Evolutionary conservation across 495 filamentous ascomycete genomes (phyloP), one percentile per base, ranked within the genome.

Genomic region (Elasticomyces elasticus): DNA sequence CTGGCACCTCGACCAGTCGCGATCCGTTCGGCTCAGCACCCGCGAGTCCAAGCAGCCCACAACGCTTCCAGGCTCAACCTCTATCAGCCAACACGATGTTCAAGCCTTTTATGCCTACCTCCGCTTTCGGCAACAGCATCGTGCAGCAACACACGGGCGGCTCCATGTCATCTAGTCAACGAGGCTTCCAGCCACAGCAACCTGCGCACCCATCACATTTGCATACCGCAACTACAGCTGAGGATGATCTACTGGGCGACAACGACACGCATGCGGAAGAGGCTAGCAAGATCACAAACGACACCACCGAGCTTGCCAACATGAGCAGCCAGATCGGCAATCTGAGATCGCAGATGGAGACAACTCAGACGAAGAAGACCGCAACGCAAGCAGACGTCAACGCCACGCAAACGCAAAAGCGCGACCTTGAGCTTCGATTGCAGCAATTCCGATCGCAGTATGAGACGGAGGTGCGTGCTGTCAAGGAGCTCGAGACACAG

Each of bases 231-330:
- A 24, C 56, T 13, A 41, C 25, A 2, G 77, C 77, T 17, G 76
- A 85, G 55, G 90, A 97, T 61, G 94, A 97, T 70, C 76, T 98
- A n/a, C 79, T 97, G 10, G 92, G 94, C 20, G 92, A 95, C 57
- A 85, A 84, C 52, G 92, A 97, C 54, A 38, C 52, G 3, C 52
- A 56, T 49, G 87, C 87, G 2, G 90, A 95, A 65, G 79, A 89
- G 45, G 89, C 80, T 65, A 94, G 85, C 65, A 91, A 84, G 63
- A 70, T 97, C 43, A 90, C 82, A 0, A 82, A 80, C 54, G 92
- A 98, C 67, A 92, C 89, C 4, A 83, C 85, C 1, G 92, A 98
- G 63, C 75, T 97, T n/a, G 92, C 89, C 26, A 98, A 98, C 63
- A 70, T 98, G 51, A 95, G 89, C 5, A 97, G 95, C 66, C 91